These are phyloP conservation scores for Ricinus communis DNA, from an alignment of 345 rosid genomes.

Conservation along the genomic window DNA sequence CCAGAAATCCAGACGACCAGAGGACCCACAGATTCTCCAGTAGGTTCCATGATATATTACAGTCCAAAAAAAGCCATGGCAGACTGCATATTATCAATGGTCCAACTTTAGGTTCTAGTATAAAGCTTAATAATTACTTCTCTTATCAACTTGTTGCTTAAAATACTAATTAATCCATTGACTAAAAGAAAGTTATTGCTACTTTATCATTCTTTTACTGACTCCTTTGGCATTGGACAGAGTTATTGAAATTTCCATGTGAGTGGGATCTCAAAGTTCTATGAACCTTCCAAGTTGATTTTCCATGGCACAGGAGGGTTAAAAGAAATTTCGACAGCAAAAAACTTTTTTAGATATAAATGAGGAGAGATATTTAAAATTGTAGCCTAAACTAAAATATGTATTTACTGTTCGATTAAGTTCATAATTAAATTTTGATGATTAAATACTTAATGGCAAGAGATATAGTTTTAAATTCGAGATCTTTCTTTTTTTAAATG, in stretches of 20 bases:
- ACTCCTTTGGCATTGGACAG: neutral
- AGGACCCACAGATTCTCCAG: neutral
- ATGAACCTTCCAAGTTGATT: constrained; percentile 9
- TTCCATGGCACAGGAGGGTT: neutral
- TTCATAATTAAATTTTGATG: no score
- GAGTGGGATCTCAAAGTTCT: neutral
- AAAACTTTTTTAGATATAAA: no score
- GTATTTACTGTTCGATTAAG: neutral
- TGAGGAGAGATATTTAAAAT: no score
- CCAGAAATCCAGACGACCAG: neutral
- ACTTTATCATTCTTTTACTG: neutral
- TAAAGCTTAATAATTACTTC: neutral
- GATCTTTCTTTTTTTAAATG: no score
- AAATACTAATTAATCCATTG: neutral
- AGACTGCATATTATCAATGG: neutral
- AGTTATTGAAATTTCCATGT: neutral
- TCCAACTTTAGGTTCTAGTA: neutral
- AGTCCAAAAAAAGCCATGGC: neutral
- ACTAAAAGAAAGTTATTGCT: neutral
- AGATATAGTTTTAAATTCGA: no score
- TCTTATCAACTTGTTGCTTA: neutral
- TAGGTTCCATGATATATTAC: neutral
- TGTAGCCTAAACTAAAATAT: no score
- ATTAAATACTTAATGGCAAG: no score
- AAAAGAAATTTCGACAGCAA: neutral